These are phyloP conservation scores for Trichophyton simii DNA, from an alignment of 2,329 filamentous ascomycete species.

Conservation along the genomic window DNA sequence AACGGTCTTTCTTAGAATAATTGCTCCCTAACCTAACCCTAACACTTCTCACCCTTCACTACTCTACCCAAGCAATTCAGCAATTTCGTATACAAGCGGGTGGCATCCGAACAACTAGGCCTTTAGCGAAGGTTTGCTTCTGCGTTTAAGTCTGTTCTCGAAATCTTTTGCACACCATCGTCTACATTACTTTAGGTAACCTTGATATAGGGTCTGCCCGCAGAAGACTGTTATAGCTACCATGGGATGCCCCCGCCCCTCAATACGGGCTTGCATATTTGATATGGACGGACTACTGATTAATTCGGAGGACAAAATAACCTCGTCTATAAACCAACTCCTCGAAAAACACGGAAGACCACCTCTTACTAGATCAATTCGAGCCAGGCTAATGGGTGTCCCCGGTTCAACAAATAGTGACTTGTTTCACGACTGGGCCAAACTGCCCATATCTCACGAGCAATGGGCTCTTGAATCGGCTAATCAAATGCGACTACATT, in stretches of 20 bases:
- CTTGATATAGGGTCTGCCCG: too few relatives aligned
- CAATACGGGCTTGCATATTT: not conserved
- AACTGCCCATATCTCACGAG: conserved; percentile 18
- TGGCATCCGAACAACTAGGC: too few relatives aligned
- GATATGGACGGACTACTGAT: not conserved
- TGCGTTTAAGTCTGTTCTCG: too few relatives aligned
- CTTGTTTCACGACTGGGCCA: conserved; percentile 24
- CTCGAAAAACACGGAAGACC: not conserved
- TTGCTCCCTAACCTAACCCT: too few relatives aligned
- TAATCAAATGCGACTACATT: conserved; percentile 19
- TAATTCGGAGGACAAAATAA: not conserved
- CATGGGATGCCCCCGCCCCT: not conserved
- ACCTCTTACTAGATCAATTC: conserved; percentile 10
- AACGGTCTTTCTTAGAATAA: too few relatives aligned
- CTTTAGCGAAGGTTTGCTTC: too few relatives aligned
- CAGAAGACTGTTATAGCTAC: not conserved
- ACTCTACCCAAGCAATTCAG: too few relatives aligned
- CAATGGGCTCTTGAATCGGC: conserved; percentile 23
- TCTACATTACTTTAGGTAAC: not conserved
- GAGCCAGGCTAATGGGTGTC: conserved; percentile 18
- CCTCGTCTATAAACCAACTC: not conserved
- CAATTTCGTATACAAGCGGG: too few relatives aligned
- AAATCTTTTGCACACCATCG: not conserved
- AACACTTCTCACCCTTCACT: too few relatives aligned
- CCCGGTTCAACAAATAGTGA: conserved; percentile 17